Base-by-base conservation (phyloP, 2,329 filamentous ascomycete genomes). In the Clonostachys rosea region DNA sequence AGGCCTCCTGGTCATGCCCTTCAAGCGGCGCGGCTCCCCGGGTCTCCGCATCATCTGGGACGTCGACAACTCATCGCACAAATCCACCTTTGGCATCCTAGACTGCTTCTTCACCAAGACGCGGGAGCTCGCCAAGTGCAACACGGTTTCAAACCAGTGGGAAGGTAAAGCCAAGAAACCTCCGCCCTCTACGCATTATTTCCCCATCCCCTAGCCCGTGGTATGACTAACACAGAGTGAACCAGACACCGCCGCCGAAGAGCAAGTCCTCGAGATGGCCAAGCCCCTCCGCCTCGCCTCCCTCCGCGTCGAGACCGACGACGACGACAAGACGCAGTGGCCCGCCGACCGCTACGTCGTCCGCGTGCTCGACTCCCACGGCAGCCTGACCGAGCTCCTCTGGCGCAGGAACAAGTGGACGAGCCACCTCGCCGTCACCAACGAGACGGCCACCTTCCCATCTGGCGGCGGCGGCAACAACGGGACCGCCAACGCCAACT, bases 361-460 rank as follows among this genome's bases (percentile, higher is more conserved):
- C 30, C 42, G 37, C 30, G 36, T 48, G 5, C 42, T 50, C 39
- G 49, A 50, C 41, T 16, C 16, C 13, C 24, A 33, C 34, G 42
- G 46, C 33, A 18, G 12, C 17, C 30, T 50, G 17, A 46, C 43
- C 4, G 49, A 50, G 40, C 49, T 50, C 6, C 44, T 39, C 24
- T 18, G 40, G 6, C 17, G 37, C 40, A 30, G 39, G 16, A 17
- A 13, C 7, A 30, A 37, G 17, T 46, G 43, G 43, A 35, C 36
- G 8, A 46, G 46, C 13, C 10, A 33, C 12, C 18, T 41, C 11
- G 20, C 39, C 5, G 36, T 47, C 16, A 17, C 16, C 11, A 34
- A 37, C 16, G 45, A 39, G 13, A 11, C n/a, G n/a, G 20, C 37
- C 33, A 13, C 40, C n/a, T 35, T 47, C 13, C 40, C 45, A 4